Conservation (phyloP, 331 rosid species). For the Pyracantha coccinea region DNA sequence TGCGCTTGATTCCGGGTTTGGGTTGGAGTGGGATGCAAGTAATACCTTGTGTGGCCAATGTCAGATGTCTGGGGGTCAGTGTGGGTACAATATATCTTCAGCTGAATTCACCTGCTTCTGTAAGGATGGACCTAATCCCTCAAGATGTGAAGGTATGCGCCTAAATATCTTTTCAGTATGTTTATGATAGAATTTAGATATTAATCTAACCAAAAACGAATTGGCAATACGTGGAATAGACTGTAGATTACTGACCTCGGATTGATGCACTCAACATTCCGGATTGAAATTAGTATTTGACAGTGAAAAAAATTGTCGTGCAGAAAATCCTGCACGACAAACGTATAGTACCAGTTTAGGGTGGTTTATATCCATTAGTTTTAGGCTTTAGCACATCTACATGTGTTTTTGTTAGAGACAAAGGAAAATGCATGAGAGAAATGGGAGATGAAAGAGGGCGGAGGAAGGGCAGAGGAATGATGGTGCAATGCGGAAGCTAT, state of each 20-base stretch:
- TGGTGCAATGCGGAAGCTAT: too few relatives aligned
- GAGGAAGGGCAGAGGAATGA: too few relatives aligned
- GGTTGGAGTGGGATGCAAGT: conserved; percentile 15
- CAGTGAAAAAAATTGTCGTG: neutral
- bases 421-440: neutral
- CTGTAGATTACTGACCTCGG: neutral
- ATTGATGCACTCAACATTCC: neutral
- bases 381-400: neutral
- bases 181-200: neutral
- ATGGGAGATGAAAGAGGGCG: neutral
- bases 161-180: neutral
- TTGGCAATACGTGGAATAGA: neutral
- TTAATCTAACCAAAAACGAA: neutral
- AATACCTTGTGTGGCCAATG: conserved; percentile 33
- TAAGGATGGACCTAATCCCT: conserved; percentile 13
- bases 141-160: conserved; percentile 11
- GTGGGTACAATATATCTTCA: conserved; percentile 20
- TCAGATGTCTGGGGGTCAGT: conserved; percentile 27
- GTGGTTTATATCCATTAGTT: neutral
- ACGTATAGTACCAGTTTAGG: neutral
- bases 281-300: neutral
- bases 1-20: conserved; percentile 15
- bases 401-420: neutral
- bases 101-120: conserved; percentile 23
- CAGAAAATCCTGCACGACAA: neutral